Evolutionary conservation across 139 green algal genomes (phyloP).

Genomic region (Tetraselmis striata): DNA sequence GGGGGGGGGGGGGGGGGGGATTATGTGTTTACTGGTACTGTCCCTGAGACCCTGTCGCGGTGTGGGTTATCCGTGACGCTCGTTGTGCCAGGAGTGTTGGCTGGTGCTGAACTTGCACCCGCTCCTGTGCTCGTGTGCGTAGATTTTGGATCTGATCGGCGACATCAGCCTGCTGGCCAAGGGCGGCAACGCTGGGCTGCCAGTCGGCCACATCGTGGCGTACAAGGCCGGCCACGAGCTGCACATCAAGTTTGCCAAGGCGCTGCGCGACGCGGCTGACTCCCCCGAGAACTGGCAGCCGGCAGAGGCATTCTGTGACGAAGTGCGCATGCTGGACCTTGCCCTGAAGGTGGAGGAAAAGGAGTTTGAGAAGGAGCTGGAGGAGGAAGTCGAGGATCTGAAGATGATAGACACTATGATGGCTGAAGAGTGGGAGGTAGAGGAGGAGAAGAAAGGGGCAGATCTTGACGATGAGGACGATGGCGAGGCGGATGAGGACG

Average conservation of each 20-base stretch:
- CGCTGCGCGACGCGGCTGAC: slow-evolving; percentile 16
- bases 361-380: background rate
- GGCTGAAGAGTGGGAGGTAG: no score
- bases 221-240: slow-evolving; percentile 58
- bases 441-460: background rate
- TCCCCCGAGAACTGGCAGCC: background rate
- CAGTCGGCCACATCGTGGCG: slow-evolving; percentile 61
- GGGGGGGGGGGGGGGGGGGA: no score
- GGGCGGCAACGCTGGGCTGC: slow-evolving; percentile 50
- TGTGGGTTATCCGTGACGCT: no score
- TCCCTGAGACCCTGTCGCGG: no score
- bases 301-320: background rate
- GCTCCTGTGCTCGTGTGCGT: background rate
- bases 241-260: slow-evolving; percentile 38
- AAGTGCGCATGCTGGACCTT: background rate
- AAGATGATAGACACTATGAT: no score
- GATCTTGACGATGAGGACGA: background rate
- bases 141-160: slow-evolving; percentile 32
- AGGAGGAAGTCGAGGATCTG: background rate
- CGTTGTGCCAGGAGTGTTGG: no score
- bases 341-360: background rate
- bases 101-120: background rate
- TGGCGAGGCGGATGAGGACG: background rate
- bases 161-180: slow-evolving; percentile 54
- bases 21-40: no score